Base-by-base conservation (phyloP, 805 yeast species). In the Cyberlindnera euphorbiae region DNA sequence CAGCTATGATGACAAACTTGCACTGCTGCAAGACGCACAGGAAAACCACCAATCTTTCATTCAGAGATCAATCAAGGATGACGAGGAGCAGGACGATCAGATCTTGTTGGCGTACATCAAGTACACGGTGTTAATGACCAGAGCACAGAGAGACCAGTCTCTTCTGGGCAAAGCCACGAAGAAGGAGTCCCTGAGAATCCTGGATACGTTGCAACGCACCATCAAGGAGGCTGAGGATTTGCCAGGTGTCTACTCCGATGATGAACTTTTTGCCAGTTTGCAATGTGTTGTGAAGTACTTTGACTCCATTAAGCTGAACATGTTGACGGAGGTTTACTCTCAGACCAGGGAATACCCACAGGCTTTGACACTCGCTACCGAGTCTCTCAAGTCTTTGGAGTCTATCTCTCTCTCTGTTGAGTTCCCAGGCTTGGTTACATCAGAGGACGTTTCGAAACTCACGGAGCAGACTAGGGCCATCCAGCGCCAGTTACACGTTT, bases 221-320 rank as follows among this genome's bases (percentile, higher is more conserved):
- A 55, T 81, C 24, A 60, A 60, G 4, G 81, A 80, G 46, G 60
- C 87, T 30, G 67, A 73, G 52, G 95, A 87, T 42, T 69, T 93
- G 34, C 96, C 97, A 0, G 97, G 97, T 67, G 95, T 90, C 14
- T 78, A 82, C 53, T 84, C 85, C 35, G 95, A 87, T 55, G 93
- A 83, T 35, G 79, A 71, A 16, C 67, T 90, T 36, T 56, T 64
- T 43, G 60, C 62, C 6, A 73, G 81, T 8, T 64, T 93, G 29
- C 68, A 65, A 10, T 47, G 68, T 12, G 60, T 86, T 48, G 61
- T 64, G 21, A 51, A 55, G 8, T 76, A 65, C 42, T 83, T 71
- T 56, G 49, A 52, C n/a, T 60, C 71, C 26, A 48, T 59, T 33
- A 74, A 74, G 47, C 50, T 67, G 11, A 47, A 60, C 19, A 56